Percentiles rank a stretch among this genome's conserved stretches.
Evolutionary conservation across 305 asterid genomes (phyloP).

Genomic region (Fraxinus angustifolia): DNA sequence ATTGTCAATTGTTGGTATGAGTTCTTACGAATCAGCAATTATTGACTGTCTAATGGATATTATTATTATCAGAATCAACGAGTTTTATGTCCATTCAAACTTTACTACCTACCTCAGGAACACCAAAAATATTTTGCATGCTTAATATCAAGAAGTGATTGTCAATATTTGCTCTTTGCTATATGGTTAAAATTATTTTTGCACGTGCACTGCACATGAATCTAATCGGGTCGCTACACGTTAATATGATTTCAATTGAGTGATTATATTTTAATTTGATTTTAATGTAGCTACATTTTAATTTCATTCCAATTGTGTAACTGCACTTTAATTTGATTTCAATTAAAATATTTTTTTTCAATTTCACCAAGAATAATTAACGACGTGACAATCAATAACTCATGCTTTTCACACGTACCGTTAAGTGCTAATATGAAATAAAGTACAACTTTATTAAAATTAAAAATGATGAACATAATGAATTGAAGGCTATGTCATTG

Average conservation of each 20-base stretch:
- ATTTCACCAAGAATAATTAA: neutral
- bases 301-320: neutral
- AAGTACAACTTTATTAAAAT: no score
- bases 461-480: neutral
- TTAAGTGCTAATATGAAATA: no score
- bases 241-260: no score
- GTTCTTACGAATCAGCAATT: neutral
- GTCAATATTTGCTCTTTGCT: neutral
- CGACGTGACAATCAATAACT: neutral
- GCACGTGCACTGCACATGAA: no score
- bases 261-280: no score
- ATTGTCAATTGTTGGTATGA: neutral
- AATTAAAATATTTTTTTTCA: neutral
- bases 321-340: neutral
- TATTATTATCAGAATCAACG: neutral
- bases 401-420: no score
- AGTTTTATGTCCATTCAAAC: neutral
- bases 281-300: no score
- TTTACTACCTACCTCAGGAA: no score
- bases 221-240: neutral
- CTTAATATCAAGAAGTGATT: neutral
- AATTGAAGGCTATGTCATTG: neutral
- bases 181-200: no score
- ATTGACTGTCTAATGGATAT: neutral
- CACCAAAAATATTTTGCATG: neutral